phyloP scores from a whole-genome alignment of 257 asterid genomes.

The Capsicum baccatum region DNA sequence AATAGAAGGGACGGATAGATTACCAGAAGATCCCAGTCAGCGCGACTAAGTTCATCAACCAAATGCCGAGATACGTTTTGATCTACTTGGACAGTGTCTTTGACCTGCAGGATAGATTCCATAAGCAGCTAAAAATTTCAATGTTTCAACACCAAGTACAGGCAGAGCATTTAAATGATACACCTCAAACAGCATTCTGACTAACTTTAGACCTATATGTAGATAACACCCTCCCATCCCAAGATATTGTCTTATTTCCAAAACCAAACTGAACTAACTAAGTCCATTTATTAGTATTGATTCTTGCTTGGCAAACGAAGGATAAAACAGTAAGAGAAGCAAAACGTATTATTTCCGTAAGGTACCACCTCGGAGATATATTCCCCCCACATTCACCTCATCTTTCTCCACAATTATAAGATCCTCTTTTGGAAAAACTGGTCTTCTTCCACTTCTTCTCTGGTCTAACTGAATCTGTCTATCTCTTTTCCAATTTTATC shows the following conservation, averaged over 20 bases:
- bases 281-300: neutral
- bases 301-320: neutral
- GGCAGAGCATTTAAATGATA: neutral
- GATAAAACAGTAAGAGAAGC: neutral
- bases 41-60: slow-evolving; percentile 56
- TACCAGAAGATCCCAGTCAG: slow-evolving; percentile 93
- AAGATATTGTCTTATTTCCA: neutral
- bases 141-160: neutral
- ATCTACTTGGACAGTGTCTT: slow-evolving; percentile 95
- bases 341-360: neutral
- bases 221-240: neutral
- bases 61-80: slow-evolving; percentile 86
- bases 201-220: neutral
- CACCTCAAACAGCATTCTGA: slow-evolving; percentile 6
- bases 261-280: neutral
- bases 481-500: neutral
- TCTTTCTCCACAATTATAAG: neutral
- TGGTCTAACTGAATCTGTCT: neutral
- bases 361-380: neutral
- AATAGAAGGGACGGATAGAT: neutral
- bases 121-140: neutral
- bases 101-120: slow-evolving; percentile 59
- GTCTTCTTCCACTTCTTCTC: neutral
- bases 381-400: neutral
- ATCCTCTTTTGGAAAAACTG: neutral